These are phyloP conservation scores for Aspergillus coremiiformis DNA, from an alignment of 495 filamentous ascomycete species.

Conservation along the genomic window DNA sequence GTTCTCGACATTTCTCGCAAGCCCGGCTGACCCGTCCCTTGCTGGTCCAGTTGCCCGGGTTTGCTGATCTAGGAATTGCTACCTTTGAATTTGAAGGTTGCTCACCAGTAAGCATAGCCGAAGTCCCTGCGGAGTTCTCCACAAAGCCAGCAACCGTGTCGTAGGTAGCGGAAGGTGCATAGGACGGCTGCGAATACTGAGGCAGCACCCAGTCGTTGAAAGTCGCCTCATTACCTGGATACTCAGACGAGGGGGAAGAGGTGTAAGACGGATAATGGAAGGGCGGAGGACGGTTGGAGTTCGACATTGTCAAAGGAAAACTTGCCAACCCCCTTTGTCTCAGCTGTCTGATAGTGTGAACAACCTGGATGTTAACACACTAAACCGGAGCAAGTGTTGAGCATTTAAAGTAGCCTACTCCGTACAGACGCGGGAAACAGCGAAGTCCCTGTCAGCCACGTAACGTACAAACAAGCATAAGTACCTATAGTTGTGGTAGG, in stretches of 20 bases:
- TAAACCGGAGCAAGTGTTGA: not conserved
- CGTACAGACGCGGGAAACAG: not conserved
- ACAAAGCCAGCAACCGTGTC: conserved; percentile 14
- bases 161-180: conserved; percentile 4
- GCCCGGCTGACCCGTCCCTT: conserved; percentile 45
- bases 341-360: conserved; percentile 9
- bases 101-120: conserved; percentile 11
- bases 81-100: conserved; percentile 29
- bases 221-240: conserved; percentile 16
- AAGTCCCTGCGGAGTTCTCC: conserved; percentile 11
- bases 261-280: conserved; percentile 12
- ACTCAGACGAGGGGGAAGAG: conserved; percentile 16
- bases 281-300: conserved; percentile 15
- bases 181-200: conserved; percentile 13
- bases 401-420: not conserved
- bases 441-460: not conserved
- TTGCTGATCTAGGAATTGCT: conserved; percentile 30
- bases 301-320: conserved; percentile 23
- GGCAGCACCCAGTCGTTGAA: conserved; percentile 16
- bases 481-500: conserved; percentile 27
- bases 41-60: conserved; percentile 21
- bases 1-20: conserved; percentile 67
- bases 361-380: not conserved
- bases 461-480: conserved; percentile 5
- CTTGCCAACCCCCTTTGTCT: conserved; percentile 8